A percentile compares a stretch with the other conserved stretches of the same genome.
These are phyloP conservation scores for Sporobolomyces roseus DNA, from an alignment of 768 basidiomycete genomes.

Conservation along the genomic window DNA sequence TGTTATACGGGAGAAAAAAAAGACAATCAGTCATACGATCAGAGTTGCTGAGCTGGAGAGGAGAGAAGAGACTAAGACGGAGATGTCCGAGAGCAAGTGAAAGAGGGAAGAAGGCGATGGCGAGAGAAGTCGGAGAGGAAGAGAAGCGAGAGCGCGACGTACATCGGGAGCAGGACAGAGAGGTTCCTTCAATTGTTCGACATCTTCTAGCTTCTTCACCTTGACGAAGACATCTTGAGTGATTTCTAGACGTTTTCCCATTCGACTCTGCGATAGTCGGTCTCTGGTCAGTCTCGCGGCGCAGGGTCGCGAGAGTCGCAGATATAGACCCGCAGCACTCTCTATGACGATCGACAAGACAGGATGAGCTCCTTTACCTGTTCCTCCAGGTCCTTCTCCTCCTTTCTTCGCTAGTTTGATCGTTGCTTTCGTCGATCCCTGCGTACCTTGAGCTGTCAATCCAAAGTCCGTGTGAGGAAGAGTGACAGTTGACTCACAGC, in stretches of 20 bases:
- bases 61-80: not conserved
- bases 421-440: constrained; percentile 60
- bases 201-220: constrained; percentile 70
- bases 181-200: constrained; percentile 69
- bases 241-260: constrained; percentile 63
- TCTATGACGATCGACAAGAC: constrained; percentile 72
- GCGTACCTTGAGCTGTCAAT: constrained; percentile 45
- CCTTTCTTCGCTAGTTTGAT: constrained; percentile 85
- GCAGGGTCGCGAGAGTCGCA: not conserved
- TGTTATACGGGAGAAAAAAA: constrained; percentile 45
- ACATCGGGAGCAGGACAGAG: constrained; percentile 83
- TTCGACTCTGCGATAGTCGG: constrained; percentile 53
- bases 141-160: too few species aligned
- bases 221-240: constrained; percentile 78
- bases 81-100: too few species aligned
- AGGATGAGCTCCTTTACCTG: constrained; percentile 52
- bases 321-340: constrained; percentile 44
- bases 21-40: not conserved
- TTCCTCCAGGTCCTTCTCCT: constrained; percentile 48
- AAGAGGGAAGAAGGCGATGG: too few species aligned
- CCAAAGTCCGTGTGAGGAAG: constrained; percentile 19
- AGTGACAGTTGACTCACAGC: too few species aligned
- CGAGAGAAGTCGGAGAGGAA: too few species aligned
- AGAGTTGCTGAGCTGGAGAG: not conserved
- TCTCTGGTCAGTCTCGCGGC: not conserved